Percentiles rank a stretch among this genome's conserved stretches.
Evolutionary conservation across 2,329 filamentous ascomycete species (phyloP).

Genomic region (Ophiostoma ulmi): DNA sequence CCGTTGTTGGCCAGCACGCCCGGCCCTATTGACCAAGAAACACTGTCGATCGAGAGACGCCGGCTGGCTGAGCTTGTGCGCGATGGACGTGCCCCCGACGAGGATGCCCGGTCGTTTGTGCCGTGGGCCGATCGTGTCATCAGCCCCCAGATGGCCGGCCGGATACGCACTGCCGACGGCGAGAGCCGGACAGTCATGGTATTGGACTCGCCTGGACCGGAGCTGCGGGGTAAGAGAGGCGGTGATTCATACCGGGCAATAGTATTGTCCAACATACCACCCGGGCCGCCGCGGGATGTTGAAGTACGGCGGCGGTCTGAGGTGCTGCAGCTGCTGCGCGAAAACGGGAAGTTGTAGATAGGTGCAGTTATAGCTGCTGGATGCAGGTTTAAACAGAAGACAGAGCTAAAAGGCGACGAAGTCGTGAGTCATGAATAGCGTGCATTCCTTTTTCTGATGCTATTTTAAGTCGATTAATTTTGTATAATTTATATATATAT

Average conservation of each 20-base stretch:
- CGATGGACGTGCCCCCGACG: slow-evolving; percentile 35
- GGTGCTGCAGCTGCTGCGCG: slow-evolving; percentile 19
- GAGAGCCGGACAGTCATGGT: slow-evolving; percentile 50
- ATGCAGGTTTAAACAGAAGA: not conserved
- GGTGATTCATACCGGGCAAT: slow-evolving; percentile 59
- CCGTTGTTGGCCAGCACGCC: slow-evolving; percentile 42
- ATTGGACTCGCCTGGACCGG: slow-evolving; percentile 54
- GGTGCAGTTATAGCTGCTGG: not conserved
- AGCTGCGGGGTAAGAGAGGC: slow-evolving; percentile 45
- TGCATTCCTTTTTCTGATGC: not conserved
- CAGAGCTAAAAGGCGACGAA: too few relatives aligned
- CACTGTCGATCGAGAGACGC: slow-evolving; percentile 42
- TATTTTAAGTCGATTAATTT: not conserved
- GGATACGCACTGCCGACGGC: slow-evolving; percentile 34
- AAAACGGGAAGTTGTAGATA: slow-evolving; percentile 17
- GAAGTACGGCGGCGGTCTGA: slow-evolving; percentile 50
- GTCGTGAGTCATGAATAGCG: not conserved
- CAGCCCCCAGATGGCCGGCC: slow-evolving; percentile 46
- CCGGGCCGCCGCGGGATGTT: slow-evolving; percentile 49
- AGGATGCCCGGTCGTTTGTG: slow-evolving; percentile 33
- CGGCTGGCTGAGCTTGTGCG: slow-evolving; percentile 51
- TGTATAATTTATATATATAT: not conserved
- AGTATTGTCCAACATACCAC: slow-evolving; percentile 45
- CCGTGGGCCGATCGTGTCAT: slow-evolving; percentile 59
- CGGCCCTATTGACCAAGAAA: slow-evolving; percentile 27